Conservation (phyloP, 331 rosid species). For the Stylosanthes scabra region DNA sequence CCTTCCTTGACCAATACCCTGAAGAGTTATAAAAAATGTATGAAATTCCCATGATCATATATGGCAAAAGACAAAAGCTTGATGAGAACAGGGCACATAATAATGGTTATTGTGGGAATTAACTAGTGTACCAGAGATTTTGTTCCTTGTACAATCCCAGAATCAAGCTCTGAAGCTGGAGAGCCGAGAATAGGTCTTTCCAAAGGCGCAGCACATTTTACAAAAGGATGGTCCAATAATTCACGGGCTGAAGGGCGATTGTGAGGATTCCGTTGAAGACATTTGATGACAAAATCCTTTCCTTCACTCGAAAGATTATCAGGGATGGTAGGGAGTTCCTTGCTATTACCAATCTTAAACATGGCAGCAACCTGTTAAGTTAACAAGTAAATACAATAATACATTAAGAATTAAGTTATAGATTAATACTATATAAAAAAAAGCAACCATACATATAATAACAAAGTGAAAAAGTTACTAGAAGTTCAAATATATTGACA, state of each 20-base stretch:
- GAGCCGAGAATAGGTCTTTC: constrained; percentile 62
- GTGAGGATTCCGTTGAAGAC: constrained; percentile 74
- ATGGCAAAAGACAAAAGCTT: constrained; percentile 14
- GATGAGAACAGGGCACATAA: constrained; percentile 8
- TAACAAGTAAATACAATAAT: constrained; percentile 39
- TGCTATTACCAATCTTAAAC: constrained; percentile 93
- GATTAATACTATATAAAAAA: constrained; percentile 10
- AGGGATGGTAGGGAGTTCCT: constrained; percentile 81
- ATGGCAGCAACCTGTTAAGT: constrained; percentile 77
- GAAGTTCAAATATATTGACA: constrained; percentile 15
- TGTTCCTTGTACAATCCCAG: constrained; percentile 57
- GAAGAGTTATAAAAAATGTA: constrained; percentile 39
- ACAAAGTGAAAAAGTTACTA: background rate
- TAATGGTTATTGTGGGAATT: background rate
- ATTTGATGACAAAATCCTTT: constrained; percentile 69
- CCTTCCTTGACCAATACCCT: constrained; percentile 74
- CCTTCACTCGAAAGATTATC: constrained; percentile 75
- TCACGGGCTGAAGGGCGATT: constrained; percentile 71
- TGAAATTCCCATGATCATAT: background rate
- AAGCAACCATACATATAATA: background rate
- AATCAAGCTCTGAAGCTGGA: constrained; percentile 55
- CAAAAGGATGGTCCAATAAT: constrained; percentile 81
- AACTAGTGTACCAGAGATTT: constrained; percentile 58
- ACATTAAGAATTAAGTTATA: constrained; percentile 27
- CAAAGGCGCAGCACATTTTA: constrained; percentile 72